A percentile compares a stretch with the other conserved stretches of the same genome.
Evolutionary conservation across 1,139 yeast species (phyloP).

Genomic region (Yamadazyma sp.): DNA sequence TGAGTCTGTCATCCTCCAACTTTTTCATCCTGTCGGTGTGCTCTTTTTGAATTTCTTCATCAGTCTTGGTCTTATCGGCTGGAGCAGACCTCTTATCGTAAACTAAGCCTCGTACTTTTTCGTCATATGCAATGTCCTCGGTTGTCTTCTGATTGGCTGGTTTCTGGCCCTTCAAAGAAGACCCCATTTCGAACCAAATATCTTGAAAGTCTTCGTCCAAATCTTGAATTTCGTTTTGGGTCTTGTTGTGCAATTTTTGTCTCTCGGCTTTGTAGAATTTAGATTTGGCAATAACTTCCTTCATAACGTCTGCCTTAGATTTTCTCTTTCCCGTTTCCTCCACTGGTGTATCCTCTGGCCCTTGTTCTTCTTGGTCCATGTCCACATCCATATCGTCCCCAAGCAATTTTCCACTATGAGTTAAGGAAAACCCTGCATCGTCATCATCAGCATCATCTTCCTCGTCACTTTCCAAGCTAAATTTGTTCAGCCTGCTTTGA

Average conservation of each 20-base stretch:
- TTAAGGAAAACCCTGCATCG: constrained; percentile 47
- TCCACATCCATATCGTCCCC: constrained; percentile 25
- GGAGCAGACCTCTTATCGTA: constrained; percentile 90
- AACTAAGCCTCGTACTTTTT: constrained; percentile 72
- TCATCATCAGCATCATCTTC: constrained; percentile 50
- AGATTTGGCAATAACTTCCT: constrained; percentile 93
- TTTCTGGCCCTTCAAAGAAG: constrained; percentile 8
- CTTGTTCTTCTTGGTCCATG: constrained; percentile 14
- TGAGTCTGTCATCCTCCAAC: constrained; percentile 72
- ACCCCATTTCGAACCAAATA: constrained; percentile 59
- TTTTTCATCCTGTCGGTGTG: constrained; percentile 64
- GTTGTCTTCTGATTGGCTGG: constrained; percentile 34
- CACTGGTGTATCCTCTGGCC: constrained; percentile 22
- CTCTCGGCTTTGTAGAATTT: constrained; percentile 87
- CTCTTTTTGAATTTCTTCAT: constrained; percentile 75
- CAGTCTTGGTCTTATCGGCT: constrained; percentile 93
- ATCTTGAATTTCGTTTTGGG: constrained; percentile 68
- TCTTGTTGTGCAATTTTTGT: constrained; percentile 71
- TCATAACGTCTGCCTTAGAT: constrained; percentile 93
- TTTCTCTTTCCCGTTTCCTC: constrained; percentile 59
- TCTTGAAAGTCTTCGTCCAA: constrained; percentile 80
- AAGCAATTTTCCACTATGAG: constrained; percentile 76
- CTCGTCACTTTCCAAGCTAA: constrained; percentile 69
- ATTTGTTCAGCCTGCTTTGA: constrained; percentile 50
- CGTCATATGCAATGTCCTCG: constrained; percentile 67